Evolutionary conservation across 2,329 filamentous ascomycete genomes (phyloP).

Genomic region (Stachybotrys chlorohalonatus): DNA sequence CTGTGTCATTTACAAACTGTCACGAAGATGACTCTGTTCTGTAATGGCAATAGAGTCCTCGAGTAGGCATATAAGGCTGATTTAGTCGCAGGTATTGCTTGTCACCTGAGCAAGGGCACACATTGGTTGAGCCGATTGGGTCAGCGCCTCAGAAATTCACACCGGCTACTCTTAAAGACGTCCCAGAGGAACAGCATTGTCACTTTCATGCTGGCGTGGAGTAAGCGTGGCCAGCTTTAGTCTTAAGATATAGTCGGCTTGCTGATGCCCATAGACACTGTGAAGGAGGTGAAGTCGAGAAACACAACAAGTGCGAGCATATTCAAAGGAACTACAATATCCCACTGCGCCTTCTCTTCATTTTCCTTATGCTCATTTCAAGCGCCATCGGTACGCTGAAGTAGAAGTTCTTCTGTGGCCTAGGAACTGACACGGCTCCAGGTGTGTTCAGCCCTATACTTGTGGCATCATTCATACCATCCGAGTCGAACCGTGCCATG

Average conservation of each 20-base stretch:
- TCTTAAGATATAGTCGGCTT: too few relatives aligned
- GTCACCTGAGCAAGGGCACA: background rate
- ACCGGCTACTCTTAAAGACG: background rate
- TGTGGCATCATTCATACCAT: conserved; percentile 44
- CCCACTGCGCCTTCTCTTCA: conserved; percentile 56
- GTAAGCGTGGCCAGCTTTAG: conserved; percentile 30
- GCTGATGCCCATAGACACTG: conserved; percentile 39
- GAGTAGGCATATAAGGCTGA: too few relatives aligned
- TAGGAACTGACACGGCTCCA: conserved; percentile 5
- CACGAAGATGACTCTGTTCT: background rate
- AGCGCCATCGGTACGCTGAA: conserved; percentile 48
- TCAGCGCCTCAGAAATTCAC: background rate
- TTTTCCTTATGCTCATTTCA: conserved; percentile 64
- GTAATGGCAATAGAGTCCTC: background rate
- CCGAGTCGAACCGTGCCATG: conserved; percentile 40
- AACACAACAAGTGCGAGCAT: conserved; percentile 34
- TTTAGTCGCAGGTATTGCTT: background rate
- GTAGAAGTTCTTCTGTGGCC: background rate
- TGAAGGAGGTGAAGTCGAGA: conserved; percentile 28
- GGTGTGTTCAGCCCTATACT: conserved; percentile 61
- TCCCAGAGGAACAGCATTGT: conserved; percentile 34
- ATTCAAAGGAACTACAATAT: conserved; percentile 53
- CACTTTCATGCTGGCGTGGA: conserved; percentile 71
- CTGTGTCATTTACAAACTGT: background rate
- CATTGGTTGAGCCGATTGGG: background rate